Evolutionary conservation across 257 asterid species (phyloP).

Genomic region (Primulina eburnea): DNA sequence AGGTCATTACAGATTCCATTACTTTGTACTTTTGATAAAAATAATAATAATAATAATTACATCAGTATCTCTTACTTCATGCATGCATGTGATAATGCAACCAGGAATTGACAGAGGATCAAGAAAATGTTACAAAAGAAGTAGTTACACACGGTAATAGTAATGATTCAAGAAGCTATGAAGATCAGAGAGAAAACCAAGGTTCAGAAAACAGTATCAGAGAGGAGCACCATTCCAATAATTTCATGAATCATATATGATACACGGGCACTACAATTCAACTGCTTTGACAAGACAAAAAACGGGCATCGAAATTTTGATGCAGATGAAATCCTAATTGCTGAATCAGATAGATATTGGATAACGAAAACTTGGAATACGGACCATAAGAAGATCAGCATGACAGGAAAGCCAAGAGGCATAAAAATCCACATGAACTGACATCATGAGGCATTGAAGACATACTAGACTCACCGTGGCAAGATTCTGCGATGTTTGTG

Average conservation of each 20-base stretch:
- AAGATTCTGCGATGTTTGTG: background rate
- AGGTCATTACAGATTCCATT: background rate
- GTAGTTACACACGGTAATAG: conserved; percentile 2
- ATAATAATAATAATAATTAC: background rate
- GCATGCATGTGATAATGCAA: background rate
- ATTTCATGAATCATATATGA: conserved; percentile 9
- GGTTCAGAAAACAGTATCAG: conserved; percentile 7
- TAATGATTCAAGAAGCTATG: conserved; percentile 3
- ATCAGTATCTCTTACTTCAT: background rate
- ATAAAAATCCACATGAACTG: background rate
- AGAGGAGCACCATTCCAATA: background rate
- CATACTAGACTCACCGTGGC: background rate
- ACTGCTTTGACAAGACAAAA: background rate
- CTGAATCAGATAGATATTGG: background rate
- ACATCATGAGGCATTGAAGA: background rate
- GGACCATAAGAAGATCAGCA: background rate
- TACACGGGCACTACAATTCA: background rate
- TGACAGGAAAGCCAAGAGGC: conserved; percentile 3
- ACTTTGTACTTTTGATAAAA: background rate
- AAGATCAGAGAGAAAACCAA: conserved; percentile 17
- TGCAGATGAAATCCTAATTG: conserved; percentile 12
- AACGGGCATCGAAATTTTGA: background rate
- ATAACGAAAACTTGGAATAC: background rate
- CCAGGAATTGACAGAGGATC: conserved; percentile 21
- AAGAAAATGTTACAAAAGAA: conserved; percentile 23